phyloP scores from a whole-genome alignment of 2,329 filamentous ascomycete species.

The Colletotrichum eremochloae region DNA sequence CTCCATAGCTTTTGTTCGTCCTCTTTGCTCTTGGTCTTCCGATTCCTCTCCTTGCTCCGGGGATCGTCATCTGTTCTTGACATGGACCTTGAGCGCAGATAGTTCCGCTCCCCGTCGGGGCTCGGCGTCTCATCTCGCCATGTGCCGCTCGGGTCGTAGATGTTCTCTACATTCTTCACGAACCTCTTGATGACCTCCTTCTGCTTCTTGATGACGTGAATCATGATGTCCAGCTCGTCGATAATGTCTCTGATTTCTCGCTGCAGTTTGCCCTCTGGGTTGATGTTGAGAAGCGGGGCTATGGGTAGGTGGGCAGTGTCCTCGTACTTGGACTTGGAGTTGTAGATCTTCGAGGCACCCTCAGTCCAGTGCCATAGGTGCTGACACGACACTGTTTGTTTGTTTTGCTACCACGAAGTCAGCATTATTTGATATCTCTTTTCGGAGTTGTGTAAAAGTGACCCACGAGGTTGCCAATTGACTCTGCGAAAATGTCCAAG shows the following conservation, averaged over 20 bases:
- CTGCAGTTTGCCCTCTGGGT: constrained; percentile 57
- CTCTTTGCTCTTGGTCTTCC: constrained; percentile 4
- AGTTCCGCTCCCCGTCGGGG: neutral
- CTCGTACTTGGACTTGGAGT: constrained; percentile 33
- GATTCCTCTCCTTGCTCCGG: neutral
- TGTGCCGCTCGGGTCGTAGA: neutral
- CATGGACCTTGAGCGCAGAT: neutral
- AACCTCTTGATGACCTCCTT: constrained; percentile 49
- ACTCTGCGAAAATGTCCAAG: constrained; percentile 56
- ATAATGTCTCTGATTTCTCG: constrained; percentile 61
- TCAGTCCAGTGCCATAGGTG: constrained; percentile 50
- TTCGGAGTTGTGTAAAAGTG: fast-evolving
- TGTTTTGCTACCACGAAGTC: constrained; percentile 47
- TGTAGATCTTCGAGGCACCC: constrained; percentile 44
- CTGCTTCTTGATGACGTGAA: constrained; percentile 55
- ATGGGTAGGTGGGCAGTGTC: constrained; percentile 46
- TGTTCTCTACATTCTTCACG: constrained; percentile 43
- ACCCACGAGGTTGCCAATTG: constrained; percentile 58
- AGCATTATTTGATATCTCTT: neutral
- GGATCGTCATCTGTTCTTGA: neutral
- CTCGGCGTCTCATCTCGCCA: constrained; percentile 7
- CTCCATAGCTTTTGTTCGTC: neutral
- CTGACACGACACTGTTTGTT: constrained; percentile 55
- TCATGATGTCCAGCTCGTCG: constrained; percentile 63
- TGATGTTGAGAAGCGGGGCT: constrained; percentile 55